Evolutionary conservation across 108 stramenopile genomes (phyloP).

Genomic region (Epithemia pelagica): DNA sequence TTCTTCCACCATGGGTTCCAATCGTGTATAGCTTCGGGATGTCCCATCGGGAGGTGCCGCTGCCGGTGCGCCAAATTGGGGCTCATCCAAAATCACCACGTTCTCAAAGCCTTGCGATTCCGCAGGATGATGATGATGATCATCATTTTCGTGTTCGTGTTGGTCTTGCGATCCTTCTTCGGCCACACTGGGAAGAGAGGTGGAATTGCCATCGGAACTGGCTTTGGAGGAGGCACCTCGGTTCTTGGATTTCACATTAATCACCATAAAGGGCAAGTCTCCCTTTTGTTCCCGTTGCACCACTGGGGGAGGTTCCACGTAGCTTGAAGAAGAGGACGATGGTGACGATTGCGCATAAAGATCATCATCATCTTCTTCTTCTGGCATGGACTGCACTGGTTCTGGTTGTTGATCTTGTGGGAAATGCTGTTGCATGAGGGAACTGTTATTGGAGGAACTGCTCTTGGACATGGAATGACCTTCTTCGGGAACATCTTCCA

Average conservation of each 20-base stretch:
- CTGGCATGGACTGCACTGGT: not conserved
- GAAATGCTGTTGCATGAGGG: not conserved
- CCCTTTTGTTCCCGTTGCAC: not conserved
- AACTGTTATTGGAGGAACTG: not conserved
- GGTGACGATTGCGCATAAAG: not conserved
- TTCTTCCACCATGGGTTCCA: not conserved
- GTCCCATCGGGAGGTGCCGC: not conserved
- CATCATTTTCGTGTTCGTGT: not conserved
- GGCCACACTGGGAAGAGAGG: no score
- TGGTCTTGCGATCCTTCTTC: not conserved
- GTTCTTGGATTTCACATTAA: not conserved
- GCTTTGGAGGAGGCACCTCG: not conserved
- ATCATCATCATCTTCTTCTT: not conserved
- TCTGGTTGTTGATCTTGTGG: not conserved
- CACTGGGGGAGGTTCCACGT: not conserved
- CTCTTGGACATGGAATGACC: not conserved
- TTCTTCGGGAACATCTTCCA: not conserved
- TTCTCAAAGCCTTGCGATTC: not conserved
- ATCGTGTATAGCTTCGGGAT: not conserved
- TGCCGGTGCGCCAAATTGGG: not conserved
- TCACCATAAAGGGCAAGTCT: not conserved
- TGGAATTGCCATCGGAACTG: not conserved
- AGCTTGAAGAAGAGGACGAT: not conserved
- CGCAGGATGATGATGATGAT: not conserved
- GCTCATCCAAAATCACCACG: not conserved